Percentiles rank a stretch among this genome's conserved stretches.
These are phyloP conservation scores for Neoboletus brunneissimus DNA, from an alignment of 768 basidiomycete species.

Conservation along the genomic window DNA sequence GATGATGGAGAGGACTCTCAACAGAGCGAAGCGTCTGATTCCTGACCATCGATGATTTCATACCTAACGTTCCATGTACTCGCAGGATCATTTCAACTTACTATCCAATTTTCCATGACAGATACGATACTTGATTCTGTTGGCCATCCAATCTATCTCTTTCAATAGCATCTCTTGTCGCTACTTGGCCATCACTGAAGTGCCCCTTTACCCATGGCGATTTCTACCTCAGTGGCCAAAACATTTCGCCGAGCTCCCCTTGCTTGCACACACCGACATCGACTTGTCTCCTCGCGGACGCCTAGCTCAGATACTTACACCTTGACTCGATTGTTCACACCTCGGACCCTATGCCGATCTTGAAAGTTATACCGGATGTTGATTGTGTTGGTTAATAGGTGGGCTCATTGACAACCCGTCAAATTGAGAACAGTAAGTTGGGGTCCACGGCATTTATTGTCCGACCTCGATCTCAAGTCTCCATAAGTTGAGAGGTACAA, in stretches of 20 bases:
- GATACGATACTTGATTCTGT: neutral
- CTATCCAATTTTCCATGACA: too few relatives aligned
- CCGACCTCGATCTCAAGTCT: too few relatives aligned
- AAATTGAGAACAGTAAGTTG: too few relatives aligned
- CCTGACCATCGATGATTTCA: neutral
- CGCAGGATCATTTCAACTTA: too few relatives aligned
- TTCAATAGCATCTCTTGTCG: neutral
- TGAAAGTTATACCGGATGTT: too few relatives aligned
- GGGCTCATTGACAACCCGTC: too few relatives aligned
- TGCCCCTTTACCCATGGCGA: neutral
- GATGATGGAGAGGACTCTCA: constrained; percentile 21
- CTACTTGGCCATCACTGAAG: neutral
- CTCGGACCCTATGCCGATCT: too few relatives aligned
- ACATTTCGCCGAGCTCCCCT: neutral
- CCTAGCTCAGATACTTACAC: too few relatives aligned
- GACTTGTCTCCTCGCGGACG: neutral
- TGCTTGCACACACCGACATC: neutral
- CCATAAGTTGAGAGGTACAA: too few relatives aligned
- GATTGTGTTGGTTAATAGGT: too few relatives aligned
- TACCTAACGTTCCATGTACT: constrained; percentile 25
- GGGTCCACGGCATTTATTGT: too few relatives aligned
- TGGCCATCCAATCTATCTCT: neutral
- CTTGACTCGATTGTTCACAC: too few relatives aligned
- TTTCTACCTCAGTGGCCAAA: neutral
- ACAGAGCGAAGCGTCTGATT: constrained; percentile 16